A percentile compares a stretch with the other conserved stretches of the same genome.
phyloP scores from a whole-genome alignment of 208 protist genomes.

The Naegleria fowleri region DNA sequence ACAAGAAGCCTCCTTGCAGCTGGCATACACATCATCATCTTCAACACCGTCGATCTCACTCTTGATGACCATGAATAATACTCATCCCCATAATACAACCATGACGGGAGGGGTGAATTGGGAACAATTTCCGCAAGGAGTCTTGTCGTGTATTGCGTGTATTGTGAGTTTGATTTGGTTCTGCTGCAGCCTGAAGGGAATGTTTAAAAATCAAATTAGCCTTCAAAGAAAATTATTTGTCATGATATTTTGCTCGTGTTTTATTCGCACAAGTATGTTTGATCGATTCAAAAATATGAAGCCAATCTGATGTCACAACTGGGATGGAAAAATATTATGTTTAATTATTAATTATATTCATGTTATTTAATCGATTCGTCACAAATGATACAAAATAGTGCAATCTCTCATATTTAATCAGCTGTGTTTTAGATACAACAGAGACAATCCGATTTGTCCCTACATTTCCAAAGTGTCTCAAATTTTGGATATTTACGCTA shows the following conservation, averaged over 20 bases:
- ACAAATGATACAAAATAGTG: background rate
- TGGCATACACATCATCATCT: too few relatives aligned
- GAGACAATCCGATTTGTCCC: background rate
- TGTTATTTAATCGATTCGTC: background rate
- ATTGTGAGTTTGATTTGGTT: background rate
- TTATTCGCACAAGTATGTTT: background rate
- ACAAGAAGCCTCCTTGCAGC: too few relatives aligned
- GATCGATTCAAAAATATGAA: background rate
- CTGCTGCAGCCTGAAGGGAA: background rate
- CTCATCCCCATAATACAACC: too few relatives aligned
- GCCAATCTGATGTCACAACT: too few relatives aligned
- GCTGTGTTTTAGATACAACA: background rate
- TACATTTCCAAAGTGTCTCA: background rate
- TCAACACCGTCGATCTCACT: too few relatives aligned
- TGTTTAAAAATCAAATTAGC: background rate
- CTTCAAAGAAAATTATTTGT: background rate
- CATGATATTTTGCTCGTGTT: background rate
- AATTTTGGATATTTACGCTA: background rate
- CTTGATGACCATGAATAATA: too few relatives aligned
- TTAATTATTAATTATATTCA: too few relatives aligned
- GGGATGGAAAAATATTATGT: too few relatives aligned
- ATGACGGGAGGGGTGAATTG: background rate
- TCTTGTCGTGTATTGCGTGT: background rate
- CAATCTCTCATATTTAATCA: background rate
- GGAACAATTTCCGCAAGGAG: background rate